phyloP scores from a whole-genome alignment of 139 green algal genomes.

The Tetradesmus lagerheimii region DNA sequence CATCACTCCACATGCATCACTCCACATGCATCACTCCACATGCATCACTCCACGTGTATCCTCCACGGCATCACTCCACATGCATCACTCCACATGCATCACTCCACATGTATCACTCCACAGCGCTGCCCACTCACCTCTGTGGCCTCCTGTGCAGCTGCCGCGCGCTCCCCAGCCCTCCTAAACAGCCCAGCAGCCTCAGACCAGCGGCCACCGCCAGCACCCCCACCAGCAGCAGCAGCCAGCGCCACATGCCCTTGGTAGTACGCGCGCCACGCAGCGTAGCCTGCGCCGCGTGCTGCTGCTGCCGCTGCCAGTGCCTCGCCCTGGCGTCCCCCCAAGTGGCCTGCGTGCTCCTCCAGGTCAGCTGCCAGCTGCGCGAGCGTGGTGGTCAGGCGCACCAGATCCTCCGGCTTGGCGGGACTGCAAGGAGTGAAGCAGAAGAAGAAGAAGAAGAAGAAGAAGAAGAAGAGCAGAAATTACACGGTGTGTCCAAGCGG shows the following conservation, averaged over 20 bases:
- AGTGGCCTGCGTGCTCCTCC: slow-evolving; percentile 53
- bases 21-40: too few species aligned
- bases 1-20: too few species aligned
- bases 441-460: too few species aligned
- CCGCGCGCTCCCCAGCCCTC: slow-evolving; percentile 59
- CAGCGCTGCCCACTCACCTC: neutral
- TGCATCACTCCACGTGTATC: too few species aligned
- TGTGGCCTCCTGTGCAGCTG: slow-evolving; percentile 23
- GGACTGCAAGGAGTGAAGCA: too few species aligned
- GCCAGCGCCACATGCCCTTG: slow-evolving; percentile 7
- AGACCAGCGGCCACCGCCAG: slow-evolving; percentile 44
- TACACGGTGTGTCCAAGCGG: too few species aligned
- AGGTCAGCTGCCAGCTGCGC: slow-evolving; percentile 64
- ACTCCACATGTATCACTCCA: too few species aligned
- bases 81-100: too few species aligned
- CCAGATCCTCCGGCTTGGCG: slow-evolving; percentile 37
- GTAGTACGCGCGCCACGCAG: slow-evolving; percentile 29
- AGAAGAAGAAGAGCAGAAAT: too few species aligned
- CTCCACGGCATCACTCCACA: too few species aligned
- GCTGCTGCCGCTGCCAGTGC: slow-evolving; percentile 62
- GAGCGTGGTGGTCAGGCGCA: slow-evolving; percentile 48
- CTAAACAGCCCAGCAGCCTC: slow-evolving; percentile 77
- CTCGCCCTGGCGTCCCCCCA: slow-evolving; percentile 49
- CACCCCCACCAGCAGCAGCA: slow-evolving; percentile 60
- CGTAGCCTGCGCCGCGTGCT: slow-evolving; percentile 29